Evolutionary conservation across 345 rosid genomes (phyloP), one percentile per base, ranked within the genome.

Genomic region (Brassica carinata): DNA sequence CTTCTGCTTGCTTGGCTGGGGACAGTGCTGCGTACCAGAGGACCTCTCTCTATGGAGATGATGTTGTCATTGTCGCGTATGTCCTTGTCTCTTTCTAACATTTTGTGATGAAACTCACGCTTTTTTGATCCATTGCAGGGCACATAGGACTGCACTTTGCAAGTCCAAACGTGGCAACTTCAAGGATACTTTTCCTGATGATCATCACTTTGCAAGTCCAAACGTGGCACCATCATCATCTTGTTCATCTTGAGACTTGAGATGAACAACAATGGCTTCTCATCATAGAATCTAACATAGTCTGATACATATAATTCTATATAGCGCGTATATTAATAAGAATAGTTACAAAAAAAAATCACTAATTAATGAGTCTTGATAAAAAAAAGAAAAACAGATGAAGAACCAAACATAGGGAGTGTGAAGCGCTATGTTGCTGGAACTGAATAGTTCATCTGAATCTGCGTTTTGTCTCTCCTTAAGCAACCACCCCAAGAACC

Each of bases 31-130:
- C 95, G 0, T 92, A 96, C 82, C 97, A 89, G 31, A 88, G 99
- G 81, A 83, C 91, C 10, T 84, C 92, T 67, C 85, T 75, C 2
- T 92, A 83, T 77, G 99, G 97, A 1, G 98, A 96, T 58, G 99
- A 96, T 83, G 93, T 94, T 31, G 99, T 94, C 36, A 88, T 94
- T 64, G 99, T 94, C 1, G 97, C 98, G 99, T 96, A 82, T 86
- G 97, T 87, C 17, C 5, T 5, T 18, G 5, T 70, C 19, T 15
- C 65, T 74, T 19, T 64, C 78, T 53, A 33, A 55, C 26, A 26
- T 74, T 2, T 76, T 76, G 67, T 57, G 63, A 63, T 14, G 23
- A 69, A 5, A 62, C 45, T 67, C 40, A 17, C 57, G n/a, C 43
- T 17, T 64, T 34, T 40, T 10, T 51, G 3, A 14, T 81, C 27